Base-by-base conservation (phyloP, 768 basidiomycete species). In the Terana coerulea region DNA sequence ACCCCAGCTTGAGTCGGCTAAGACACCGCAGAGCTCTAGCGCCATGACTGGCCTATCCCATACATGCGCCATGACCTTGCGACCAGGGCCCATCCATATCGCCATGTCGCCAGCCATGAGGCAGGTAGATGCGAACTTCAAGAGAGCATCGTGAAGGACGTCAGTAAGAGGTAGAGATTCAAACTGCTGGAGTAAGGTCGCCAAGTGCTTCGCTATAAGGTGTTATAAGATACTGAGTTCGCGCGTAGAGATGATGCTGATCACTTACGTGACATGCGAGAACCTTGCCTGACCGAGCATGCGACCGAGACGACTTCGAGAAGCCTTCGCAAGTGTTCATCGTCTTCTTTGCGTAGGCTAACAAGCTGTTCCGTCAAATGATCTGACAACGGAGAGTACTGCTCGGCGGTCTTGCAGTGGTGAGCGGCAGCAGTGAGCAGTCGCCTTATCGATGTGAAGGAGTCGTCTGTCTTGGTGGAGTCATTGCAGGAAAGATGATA, bases 391-490 rank as follows among this genome's bases (percentile, higher is more conserved):
- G 75, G 60, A 4, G 75, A 62, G 62, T 88, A 91, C 43, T 84
- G 77, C 21, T 86, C 82, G 0, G 85, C 68, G 21, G 74, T 75
- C 57, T 85, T 86, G 65, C 86, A 84, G 59, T 95, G 91, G 61
- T 95, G 94, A 17, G 88, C 81, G 10, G 92, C 69, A 0, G 91
- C 84, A 0, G 91, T 95, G 2, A 92, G 69, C 1, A 86, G 70
- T 29, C 91, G 81, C 8, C 88, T 84, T 28, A 90, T 62, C 24
- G 90, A 74, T 0, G 74, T 81, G 52, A 74, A 75, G 1, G 80
- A 75, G 15, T 63, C 51, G 34, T 73, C 74, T n/a, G n/a, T n/a
- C n/a, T n/a, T n/a, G 10, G 8, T 40, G 3, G 74, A 67, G 28
- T 64, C 61, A 37, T 71, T 64, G 59, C 58, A 65, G 0, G 66